Evolutionary conservation across 1,284 basidiomycete species (phyloP), one percentile per base, ranked within the genome.

Genomic region (Sporisorium sorghi): DNA sequence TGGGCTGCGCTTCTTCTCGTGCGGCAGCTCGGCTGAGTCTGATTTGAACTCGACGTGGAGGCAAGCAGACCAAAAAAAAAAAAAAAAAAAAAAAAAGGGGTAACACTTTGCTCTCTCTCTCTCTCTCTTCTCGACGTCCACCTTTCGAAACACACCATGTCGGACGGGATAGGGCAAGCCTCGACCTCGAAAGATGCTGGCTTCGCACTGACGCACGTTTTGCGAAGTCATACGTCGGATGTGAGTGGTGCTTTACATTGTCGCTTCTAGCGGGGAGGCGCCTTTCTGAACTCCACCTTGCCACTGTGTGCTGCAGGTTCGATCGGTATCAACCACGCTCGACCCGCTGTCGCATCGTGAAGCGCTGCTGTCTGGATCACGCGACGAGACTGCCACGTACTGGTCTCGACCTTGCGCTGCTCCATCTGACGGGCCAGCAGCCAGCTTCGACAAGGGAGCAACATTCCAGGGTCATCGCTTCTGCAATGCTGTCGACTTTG

Each of bases 341-440:
- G 70, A 73, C 48, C 1, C 24, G 1, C 65, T 68, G 1, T 74
- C 71, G 8, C 49, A 33, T 15, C 58, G 58, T 11, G 71, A 74
- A 51, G 60, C 61, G n/a, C n/a, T 74, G 30, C 48, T 74, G 4
- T 69, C 71, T 3, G 71, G 66, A 3, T 74, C 71, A 9, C 56
- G 71, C 24, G 71, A 74, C 26, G 49, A 69, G 11, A 69, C 58
- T 2, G 62, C 58, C 5, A 60, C 58, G 1, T 56, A 46, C 11
- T 74, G 71, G 71, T 69, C 71, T 42, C 58, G 71, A n/a, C 12
- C 53, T n/a, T 23, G 7, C 17, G 10, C 47, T 19, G 26, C 26
- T 28, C 11, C 39, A 15, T 35, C 39, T 9, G 15, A 24, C 19
- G 9, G 21, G 1, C 23, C 24, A 21, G 11, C 40, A 19, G 6